Base-by-base conservation (phyloP, 2,329 filamentous ascomycete genomes). In the Aspergillus arachidicola region DNA sequence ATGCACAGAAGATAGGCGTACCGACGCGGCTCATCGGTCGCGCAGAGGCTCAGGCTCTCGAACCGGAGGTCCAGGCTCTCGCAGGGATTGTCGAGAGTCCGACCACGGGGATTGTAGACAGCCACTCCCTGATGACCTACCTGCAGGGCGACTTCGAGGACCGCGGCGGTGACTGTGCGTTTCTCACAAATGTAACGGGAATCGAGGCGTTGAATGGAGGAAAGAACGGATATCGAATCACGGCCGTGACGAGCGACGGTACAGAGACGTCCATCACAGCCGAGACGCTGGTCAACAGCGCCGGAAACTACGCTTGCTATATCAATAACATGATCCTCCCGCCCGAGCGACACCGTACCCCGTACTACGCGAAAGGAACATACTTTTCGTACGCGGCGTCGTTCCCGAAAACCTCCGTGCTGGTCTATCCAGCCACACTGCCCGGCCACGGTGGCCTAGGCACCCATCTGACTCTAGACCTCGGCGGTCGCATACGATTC, bases 391-490 rank as follows among this genome's bases (percentile, higher is more conserved):
- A 97, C 80, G 79, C 85, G 0, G 82, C 87, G 1, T 86, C 89
- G 0, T 73, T 74, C 1, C 94, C 93, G 0, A 83, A 80, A 46
- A 87, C 94, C 12, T 82, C 79, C 2, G 92, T 91, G 0, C 86
- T 99, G 26, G 84, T 99, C 57, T 99, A 98, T 74, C 95, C 95
- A 0, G 93, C 91, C 0, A 93, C 94, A 0, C 83, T 91, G 10
- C 91, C 93, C 0, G 94, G 94, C 2, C 86, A 89, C 26, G 94
- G 88, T 58, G 94, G 95, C 0, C 94, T 99, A 0, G 95, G 95
- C 55, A 98, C 95, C 0, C 95, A 99, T 78, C 83, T 99, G 21
- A 99, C 95, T 1, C 85, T 98, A 62, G 95, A 99, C 76, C 85
- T 98, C 79, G 86, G 83, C 0, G 94, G 94, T 0, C 87, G 92